phyloP scores from a whole-genome alignment of 345 rosid species.

The Sisymbrium irio region DNA sequence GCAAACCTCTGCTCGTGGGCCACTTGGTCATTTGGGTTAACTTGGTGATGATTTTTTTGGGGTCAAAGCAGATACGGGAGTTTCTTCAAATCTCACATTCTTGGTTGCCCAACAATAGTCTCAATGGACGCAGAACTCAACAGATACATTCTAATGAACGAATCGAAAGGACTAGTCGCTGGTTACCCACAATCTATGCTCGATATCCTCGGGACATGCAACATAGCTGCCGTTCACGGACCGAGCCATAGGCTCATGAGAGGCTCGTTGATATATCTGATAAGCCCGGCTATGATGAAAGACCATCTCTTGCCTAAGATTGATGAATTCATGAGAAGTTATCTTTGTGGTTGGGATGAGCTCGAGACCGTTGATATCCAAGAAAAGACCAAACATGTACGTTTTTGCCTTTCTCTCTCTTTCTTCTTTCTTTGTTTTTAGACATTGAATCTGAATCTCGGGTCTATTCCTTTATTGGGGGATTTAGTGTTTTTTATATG shows the following conservation, averaged over 20 bases:
- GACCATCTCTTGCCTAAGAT: conserved; percentile 77
- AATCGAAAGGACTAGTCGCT: conserved; percentile 87
- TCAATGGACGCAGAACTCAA: conserved; percentile 97
- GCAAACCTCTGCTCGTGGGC: background rate
- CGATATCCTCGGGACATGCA: conserved; percentile 84
- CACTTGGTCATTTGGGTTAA: background rate
- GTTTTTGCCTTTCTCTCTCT: conserved; percentile 4
- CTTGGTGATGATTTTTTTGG: background rate
- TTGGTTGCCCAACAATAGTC: conserved; percentile 89
- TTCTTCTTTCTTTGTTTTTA: conserved; percentile 9
- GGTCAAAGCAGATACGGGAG: conserved; percentile 58
- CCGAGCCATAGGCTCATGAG: conserved; percentile 80
- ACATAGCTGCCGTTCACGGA: conserved; percentile 97
- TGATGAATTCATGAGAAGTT: conserved; percentile 80
- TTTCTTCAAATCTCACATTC: conserved; percentile 88
- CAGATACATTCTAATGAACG: conserved; percentile 78
- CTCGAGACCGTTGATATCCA: conserved; percentile 61
- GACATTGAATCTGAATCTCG: conserved; percentile 34
- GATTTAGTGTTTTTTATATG: conserved; percentile 8
- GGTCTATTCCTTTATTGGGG: conserved; percentile 18
- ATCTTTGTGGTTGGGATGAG: conserved; percentile 65
- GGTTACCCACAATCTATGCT: conserved; percentile 97
- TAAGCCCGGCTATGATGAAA: conserved; percentile 75
- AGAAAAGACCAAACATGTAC: conserved; percentile 82
- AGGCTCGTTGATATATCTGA: conserved; percentile 70